A percentile compares a stretch with the other conserved stretches of the same genome.
Conservation (phyloP, 495 filamentous ascomycete species). For the Penicillium crystallinum region DNA sequence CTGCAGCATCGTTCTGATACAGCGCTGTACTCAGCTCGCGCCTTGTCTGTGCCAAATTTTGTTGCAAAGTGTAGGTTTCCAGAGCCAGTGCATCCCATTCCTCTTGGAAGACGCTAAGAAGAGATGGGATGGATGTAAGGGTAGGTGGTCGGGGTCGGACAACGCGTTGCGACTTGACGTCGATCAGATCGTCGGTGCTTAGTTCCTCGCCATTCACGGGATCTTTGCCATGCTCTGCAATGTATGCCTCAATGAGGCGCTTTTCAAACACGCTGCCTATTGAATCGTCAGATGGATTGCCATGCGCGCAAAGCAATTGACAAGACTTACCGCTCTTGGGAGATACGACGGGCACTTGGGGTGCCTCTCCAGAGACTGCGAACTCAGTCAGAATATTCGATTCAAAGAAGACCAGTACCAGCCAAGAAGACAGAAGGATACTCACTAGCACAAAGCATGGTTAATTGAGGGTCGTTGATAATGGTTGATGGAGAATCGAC, state of each 20-base stretch:
- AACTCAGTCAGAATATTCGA: constrained; percentile 16
- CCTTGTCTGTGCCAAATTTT: constrained; percentile 81
- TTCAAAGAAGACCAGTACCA: not conserved
- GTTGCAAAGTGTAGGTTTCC: constrained; percentile 81
- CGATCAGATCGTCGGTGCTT: constrained; percentile 77
- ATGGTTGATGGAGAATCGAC: constrained; percentile 22
- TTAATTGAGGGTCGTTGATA: constrained; percentile 28
- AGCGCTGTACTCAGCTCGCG: constrained; percentile 91
- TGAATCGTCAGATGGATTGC: constrained; percentile 21
- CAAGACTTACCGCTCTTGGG: constrained; percentile 75
- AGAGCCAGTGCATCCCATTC: constrained; percentile 95
- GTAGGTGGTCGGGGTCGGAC: constrained; percentile 88
- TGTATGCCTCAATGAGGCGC: constrained; percentile 90
- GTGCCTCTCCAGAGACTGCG: constrained; percentile 93
- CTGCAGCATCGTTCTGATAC: constrained; percentile 94
- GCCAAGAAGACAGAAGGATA: constrained; percentile 2
- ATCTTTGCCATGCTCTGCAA: constrained; percentile 89
- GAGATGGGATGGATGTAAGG: constrained; percentile 93
- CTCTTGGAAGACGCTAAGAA: constrained; percentile 94
- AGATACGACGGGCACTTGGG: constrained; percentile 90
- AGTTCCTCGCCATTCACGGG: constrained; percentile 88
- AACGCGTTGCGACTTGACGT: constrained; percentile 73
- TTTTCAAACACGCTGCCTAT: constrained; percentile 88
- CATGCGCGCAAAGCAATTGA: constrained; percentile 3
- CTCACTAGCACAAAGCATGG: constrained; percentile 74